Evolutionary conservation across 2,329 filamentous ascomycete species (phyloP).

Genomic region (Fusarium equiseti): DNA sequence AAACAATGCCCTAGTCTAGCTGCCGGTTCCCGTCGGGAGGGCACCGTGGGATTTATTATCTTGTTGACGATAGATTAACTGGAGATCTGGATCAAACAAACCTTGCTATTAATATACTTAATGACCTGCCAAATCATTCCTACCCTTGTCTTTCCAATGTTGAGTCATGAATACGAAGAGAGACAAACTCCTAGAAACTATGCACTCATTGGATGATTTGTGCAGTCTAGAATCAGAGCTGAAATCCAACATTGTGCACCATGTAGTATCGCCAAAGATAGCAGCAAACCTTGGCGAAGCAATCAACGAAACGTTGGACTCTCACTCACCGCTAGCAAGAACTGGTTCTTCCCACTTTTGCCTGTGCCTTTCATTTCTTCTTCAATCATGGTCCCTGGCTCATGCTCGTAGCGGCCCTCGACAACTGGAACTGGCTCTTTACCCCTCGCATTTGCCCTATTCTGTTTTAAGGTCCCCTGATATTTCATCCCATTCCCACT

Average conservation of each 20-base stretch:
- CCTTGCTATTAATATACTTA: constrained; percentile 21
- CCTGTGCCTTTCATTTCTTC: constrained; percentile 14
- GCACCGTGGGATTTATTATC: constrained; percentile 12
- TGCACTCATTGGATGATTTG: neutral
- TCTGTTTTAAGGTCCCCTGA: constrained; percentile 5
- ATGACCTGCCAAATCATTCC: neutral
- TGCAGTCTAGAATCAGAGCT: constrained; percentile 1
- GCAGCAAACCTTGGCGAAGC: constrained; percentile 23
- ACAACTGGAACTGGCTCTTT: constrained; percentile 16
- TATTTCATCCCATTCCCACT: neutral
- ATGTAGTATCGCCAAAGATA: constrained; percentile 1
- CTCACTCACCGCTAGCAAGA: constrained; percentile 18
- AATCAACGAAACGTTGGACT: constrained; percentile 15
- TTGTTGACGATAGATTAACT: constrained; percentile 28
- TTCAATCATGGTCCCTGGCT: neutral
- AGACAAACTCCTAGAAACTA: neutral
- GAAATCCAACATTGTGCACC: neutral
- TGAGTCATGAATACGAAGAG: neutral
- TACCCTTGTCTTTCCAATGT: neutral
- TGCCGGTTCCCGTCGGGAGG: constrained; percentile 15
- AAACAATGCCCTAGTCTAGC: neutral
- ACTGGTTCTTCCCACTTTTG: constrained; percentile 3
- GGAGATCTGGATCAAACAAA: constrained; percentile 22
- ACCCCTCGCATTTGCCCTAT: constrained; percentile 3
- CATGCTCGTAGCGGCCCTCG: constrained; percentile 4